Conservation (phyloP, 148 eudicot genomes). For the Rhododendron vialii region DNA sequence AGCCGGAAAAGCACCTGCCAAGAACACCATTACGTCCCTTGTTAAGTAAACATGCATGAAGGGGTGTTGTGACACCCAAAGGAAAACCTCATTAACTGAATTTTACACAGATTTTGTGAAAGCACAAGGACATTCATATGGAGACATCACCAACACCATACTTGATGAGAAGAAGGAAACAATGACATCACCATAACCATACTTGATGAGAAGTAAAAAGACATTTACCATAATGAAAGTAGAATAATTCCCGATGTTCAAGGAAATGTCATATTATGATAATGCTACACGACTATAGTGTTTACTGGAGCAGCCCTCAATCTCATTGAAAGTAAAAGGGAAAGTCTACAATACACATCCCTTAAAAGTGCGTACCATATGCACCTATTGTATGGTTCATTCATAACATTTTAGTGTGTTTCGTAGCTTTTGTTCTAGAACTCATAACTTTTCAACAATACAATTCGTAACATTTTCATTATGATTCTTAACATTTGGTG, state of each 20-base stretch:
- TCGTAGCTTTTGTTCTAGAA: no score
- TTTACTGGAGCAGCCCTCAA: no score
- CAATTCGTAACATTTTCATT: no score
- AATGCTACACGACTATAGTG: neutral
- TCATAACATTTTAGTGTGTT: no score
- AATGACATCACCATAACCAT: neutral
- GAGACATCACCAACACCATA: neutral
- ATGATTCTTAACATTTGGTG: no score
- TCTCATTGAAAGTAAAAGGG: no score
- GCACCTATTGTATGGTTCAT: no score
- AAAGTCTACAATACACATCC: no score
- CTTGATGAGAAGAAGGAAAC: neutral
- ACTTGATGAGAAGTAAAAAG: neutral
- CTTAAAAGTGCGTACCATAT: no score
- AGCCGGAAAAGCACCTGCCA: conserved; percentile 66
- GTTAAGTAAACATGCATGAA: neutral
- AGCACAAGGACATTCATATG: neutral
- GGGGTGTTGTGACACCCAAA: neutral
- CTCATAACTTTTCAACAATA: no score
- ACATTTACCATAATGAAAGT: neutral
- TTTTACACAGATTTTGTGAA: neutral
- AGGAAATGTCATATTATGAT: neutral
- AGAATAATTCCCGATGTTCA: neutral
- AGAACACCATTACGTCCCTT: neutral
- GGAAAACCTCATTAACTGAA: neutral